phyloP scores from a whole-genome alignment of 352 stramenopile species.

The Pythium utonaiense region DNA sequence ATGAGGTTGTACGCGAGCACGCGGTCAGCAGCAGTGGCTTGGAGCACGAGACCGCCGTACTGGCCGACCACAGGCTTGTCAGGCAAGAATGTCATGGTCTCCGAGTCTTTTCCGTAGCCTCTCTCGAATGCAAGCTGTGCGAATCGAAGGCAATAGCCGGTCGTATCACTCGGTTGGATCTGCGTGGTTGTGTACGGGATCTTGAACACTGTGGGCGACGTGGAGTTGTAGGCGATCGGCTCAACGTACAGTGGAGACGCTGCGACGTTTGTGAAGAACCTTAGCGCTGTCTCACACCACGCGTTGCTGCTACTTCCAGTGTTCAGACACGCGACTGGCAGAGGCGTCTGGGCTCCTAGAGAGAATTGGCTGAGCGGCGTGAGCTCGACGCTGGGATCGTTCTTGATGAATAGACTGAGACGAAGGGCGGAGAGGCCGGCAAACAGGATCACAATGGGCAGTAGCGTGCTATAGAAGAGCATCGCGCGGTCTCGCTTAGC shows the following conservation, averaged over 20 bases:
- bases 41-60: conserved; percentile 48
- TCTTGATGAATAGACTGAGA: conserved; percentile 39
- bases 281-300: conserved; percentile 23
- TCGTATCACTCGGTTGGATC: conserved; percentile 49
- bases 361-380: conserved; percentile 29
- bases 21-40: conserved; percentile 31
- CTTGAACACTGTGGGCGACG: conserved; percentile 45
- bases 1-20: conserved; percentile 62
- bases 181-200: conserved; percentile 36
- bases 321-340: conserved; percentile 44
- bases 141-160: conserved; percentile 52
- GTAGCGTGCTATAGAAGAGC: conserved; percentile 68
- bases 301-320: conserved; percentile 3
- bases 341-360: conserved; percentile 28
- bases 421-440: conserved; percentile 58
- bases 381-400: conserved; percentile 51
- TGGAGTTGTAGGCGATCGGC: conserved; percentile 30
- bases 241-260: conserved; percentile 35
- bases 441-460: conserved; percentile 68
- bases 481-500: conserved; percentile 62
- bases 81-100: conserved; percentile 8
- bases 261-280: conserved; percentile 19
- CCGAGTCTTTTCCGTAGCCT: conserved; percentile 33
- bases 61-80: conserved; percentile 33
- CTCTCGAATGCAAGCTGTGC: conserved; percentile 48